These are phyloP conservation scores for Fusarium robinianum DNA, from an alignment of 2,329 filamentous ascomycete species.

Conservation along the genomic window DNA sequence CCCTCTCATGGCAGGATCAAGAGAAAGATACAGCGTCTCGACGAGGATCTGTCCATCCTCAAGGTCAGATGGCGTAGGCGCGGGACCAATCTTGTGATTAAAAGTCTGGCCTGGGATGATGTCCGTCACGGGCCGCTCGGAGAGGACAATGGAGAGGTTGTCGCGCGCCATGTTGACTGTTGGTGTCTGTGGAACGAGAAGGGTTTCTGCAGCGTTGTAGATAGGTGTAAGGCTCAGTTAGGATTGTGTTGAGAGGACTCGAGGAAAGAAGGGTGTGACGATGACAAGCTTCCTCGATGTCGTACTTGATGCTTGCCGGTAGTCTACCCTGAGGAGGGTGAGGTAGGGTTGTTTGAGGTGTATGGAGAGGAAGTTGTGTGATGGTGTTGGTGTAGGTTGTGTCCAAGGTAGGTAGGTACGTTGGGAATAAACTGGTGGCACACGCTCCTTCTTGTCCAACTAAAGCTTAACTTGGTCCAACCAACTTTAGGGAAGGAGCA, in stretches of 20 bases:
- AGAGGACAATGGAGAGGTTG: conserved; percentile 61
- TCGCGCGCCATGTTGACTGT: conserved; percentile 46
- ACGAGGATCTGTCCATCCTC: conserved; percentile 68
- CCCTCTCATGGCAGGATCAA: conserved; percentile 77
- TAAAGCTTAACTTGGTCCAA: too few species aligned
- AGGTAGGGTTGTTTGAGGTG: too few species aligned
- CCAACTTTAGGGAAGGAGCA: too few species aligned
- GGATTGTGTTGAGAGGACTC: too few species aligned
- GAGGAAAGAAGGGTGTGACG: too few species aligned
- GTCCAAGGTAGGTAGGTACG: too few species aligned
- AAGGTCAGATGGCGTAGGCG: conserved; percentile 57
- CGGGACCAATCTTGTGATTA: conserved; percentile 53
- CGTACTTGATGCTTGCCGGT: too few species aligned
- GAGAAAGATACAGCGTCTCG: conserved; percentile 65
- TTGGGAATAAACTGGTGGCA: too few species aligned
- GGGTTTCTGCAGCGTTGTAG: background rate
- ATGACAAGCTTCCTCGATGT: background rate
- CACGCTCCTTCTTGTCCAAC: too few species aligned
- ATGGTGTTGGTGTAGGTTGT: too few species aligned
- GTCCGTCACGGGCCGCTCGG: conserved; percentile 62
- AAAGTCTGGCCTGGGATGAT: conserved; percentile 72
- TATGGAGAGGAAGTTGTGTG: too few species aligned
- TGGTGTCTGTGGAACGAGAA: background rate
- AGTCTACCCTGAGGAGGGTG: too few species aligned
- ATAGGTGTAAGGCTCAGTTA: background rate